Percentiles rank a stretch among this genome's conserved stretches.
Evolutionary conservation across 495 filamentous ascomycete genomes (phyloP).

Genomic region (Hypoxylon fragiforme): DNA sequence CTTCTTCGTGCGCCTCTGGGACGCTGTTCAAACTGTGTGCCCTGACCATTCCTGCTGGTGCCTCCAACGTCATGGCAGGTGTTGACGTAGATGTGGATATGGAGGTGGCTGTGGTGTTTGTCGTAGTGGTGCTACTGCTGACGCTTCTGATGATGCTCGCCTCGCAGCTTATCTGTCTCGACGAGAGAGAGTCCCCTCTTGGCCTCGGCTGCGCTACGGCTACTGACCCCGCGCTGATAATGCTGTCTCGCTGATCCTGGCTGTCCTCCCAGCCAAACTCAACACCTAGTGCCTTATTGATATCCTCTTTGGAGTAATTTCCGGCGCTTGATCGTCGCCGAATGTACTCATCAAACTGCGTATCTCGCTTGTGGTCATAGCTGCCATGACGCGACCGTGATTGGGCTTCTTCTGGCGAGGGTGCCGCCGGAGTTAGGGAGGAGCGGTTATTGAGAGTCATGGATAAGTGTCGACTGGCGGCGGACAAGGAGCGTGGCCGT

Average conservation of each 20-base stretch:
- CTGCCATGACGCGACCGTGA: constrained; percentile 23
- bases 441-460: constrained; percentile 15
- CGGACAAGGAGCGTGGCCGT: constrained; percentile 29
- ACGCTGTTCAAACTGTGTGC: constrained; percentile 36
- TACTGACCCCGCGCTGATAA: constrained; percentile 25
- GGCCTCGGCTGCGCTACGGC: constrained; percentile 15
- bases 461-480: constrained; percentile 21
- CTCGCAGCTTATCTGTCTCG: constrained; percentile 29
- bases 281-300: constrained; percentile 41
- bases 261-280: constrained; percentile 46
- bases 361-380: constrained; percentile 42
- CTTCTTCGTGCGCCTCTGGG: constrained; percentile 34
- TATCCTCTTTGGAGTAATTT: constrained; percentile 32
- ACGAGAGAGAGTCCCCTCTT: constrained; percentile 26
- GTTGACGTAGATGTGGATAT: not conserved
- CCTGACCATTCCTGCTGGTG: constrained; percentile 12
- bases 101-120: constrained; percentile 1
- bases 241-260: constrained; percentile 16
- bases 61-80: constrained; percentile 15
- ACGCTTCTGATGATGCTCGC: constrained; percentile 22
- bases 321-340: constrained; percentile 13
- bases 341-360: constrained; percentile 40
- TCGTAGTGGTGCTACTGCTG: constrained; percentile 3
- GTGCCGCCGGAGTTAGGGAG: constrained; percentile 9
- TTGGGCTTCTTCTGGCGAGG: not conserved